A percentile compares a stretch with the other conserved stretches of the same genome.
phyloP scores from a whole-genome alignment of 139 green algal species.

The Chlorella sp. region DNA sequence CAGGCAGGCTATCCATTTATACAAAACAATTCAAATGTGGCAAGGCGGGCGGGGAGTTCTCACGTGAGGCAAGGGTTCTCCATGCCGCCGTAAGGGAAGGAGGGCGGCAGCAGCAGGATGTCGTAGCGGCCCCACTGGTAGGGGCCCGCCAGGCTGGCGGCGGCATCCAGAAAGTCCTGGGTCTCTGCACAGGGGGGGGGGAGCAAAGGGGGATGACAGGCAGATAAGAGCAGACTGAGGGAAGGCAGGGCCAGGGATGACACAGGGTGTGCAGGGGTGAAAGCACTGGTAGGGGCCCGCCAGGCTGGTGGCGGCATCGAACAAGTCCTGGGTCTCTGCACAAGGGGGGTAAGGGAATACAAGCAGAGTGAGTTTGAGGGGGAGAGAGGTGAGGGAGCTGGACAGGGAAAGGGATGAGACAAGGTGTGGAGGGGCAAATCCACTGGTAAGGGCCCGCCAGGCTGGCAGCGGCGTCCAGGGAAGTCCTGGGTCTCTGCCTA shows the following conservation, averaged over 20 bases:
- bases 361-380: too few species aligned
- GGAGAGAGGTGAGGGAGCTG: too few species aligned
- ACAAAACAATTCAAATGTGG: neutral
- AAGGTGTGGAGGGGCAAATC: too few species aligned
- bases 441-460: constrained; percentile 92
- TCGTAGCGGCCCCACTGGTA: constrained; percentile 96
- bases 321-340: too few species aligned
- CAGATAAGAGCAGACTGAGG: neutral
- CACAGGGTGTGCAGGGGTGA: too few species aligned
- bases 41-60: neutral
- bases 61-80: constrained; percentile 85
- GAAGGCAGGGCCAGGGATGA: neutral
- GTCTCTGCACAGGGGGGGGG: constrained; percentile 62
- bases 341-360: too few species aligned
- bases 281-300: too few species aligned
- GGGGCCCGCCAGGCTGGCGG: constrained; percentile 82
- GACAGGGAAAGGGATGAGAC: too few species aligned
- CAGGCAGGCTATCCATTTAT: too few species aligned
- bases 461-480: constrained; percentile 76
- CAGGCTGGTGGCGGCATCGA: too few species aligned
- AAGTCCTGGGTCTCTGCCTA: constrained; percentile 82
- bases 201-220: neutral
- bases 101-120: constrained; percentile 92
- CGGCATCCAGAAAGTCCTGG: constrained; percentile 76
- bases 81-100: constrained; percentile 72